Base-by-base conservation (phyloP, 495 filamentous ascomycete genomes). In the Hypomontagnella monticulosa region DNA sequence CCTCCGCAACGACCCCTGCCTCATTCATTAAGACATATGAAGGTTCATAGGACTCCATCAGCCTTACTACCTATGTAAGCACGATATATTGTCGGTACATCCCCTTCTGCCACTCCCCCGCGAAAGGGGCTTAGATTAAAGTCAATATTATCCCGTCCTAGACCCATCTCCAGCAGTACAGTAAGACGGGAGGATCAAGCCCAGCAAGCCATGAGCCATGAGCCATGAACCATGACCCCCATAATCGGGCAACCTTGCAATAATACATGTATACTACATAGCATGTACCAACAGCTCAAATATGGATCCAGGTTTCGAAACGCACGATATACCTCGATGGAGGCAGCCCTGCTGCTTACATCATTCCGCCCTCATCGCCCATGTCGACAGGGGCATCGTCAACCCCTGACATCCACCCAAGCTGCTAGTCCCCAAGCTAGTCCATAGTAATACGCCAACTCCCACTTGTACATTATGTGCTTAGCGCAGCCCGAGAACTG, bases 111-210 rank as follows among this genome's bases (percentile, higher is more conserved):
- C 33, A 38, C 48, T 41, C 20, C 34, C 49, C 48, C 20, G 18
- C 30, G 42, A 55, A 55, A 62, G 15, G 34, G 50, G 59, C 15
- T 34, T 48, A 38, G 50, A 40, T 46, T 43, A 27, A 48, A 20
- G 34, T 42, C 48, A 10, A 44, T 3, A 12, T 12, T 30, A 9
- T 27, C 1, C 23, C 3, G 23, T 27, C 23, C 23, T 47, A 18
- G 20, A 61, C 47, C 30, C 57, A 61, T 61, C 40, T 47, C 15
- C 5, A 32, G 56, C 41, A 60, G 32, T 11, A 62, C 33, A 54
- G 58, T 61, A 61, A 54, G 46, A 54, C 38, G 20, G 59, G 14
- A 48, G 59, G 50, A 55, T 62, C 41, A 62, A 27, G 23, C 23
- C 23, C 23, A 27, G 23, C 23, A 27, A 27, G 23, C 23, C 23